These are phyloP conservation scores for Pseudisothecium myosuroides DNA, from an alignment of 225 moss, liverwort and hornwort genomes.

Conservation along the genomic window DNA sequence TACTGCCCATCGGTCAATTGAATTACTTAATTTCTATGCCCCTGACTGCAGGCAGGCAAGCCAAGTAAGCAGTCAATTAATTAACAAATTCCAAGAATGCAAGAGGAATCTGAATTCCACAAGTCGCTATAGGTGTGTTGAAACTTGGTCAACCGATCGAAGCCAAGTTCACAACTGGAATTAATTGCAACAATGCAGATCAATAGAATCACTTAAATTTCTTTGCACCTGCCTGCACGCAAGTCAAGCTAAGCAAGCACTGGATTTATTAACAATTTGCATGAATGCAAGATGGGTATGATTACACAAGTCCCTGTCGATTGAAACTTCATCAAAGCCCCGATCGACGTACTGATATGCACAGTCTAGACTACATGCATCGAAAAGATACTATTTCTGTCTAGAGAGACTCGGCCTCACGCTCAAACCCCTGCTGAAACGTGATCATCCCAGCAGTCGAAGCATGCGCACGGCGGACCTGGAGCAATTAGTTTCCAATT, in stretches of 20 bases:
- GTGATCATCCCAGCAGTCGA: not conserved
- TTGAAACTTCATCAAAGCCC: not conserved
- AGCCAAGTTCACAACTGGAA: not conserved
- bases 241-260: not conserved
- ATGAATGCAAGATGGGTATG: not conserved
- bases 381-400: not conserved
- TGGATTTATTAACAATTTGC: not conserved
- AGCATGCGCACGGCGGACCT: too few relatives aligned
- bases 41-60: not conserved
- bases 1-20: not conserved
- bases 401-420: not conserved
- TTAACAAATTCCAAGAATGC: not conserved
- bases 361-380: not conserved
- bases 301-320: not conserved
- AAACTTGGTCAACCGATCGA: not conserved
- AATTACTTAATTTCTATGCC: not conserved
- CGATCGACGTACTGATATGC: not conserved
- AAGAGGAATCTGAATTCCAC: not conserved
- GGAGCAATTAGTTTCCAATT: not conserved
- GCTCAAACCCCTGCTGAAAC: not conserved
- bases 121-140: not conserved
- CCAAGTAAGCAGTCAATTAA: not conserved
- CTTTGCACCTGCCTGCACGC: not conserved
- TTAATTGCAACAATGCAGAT: not conserved
- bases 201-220: not conserved